Base-by-base conservation (phyloP, 2,329 filamentous ascomycete species). In the Emmonsia crescens region DNA sequence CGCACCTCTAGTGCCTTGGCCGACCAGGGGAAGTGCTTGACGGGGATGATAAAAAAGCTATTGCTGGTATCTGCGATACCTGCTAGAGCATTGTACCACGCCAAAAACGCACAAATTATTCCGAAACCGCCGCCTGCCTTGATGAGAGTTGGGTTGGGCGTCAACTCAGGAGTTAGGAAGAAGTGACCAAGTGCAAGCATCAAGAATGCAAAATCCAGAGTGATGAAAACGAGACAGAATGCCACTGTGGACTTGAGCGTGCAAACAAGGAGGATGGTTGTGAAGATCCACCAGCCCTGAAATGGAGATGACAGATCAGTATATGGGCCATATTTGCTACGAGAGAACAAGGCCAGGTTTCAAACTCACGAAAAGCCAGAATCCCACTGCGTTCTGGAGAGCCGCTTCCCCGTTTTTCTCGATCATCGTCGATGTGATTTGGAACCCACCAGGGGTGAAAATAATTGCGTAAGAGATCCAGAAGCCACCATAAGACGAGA, bases 11-110 rank as follows among this genome's bases (percentile, higher is more conserved):
- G 83, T 60, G 85, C 89, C 77, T 88, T 88, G 69, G 89, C 87
- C 44, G 89, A 93, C 93, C 93, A 96, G 60, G 92, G 93, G 82
- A 96, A 95, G 81, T 96, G 91, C 69, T 89, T 87, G 65, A 96
- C 91, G 59, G 92, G 93, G 64, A 96, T 85, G 75, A 94, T 82
- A 81, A 96, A 94, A 85, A 96, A 96, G 80, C 90, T 94, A 72
- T 81, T 81, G 67, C 73, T 77, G 59, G 70, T 75, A 68, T 94
- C 89, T 64, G 88, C 87, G 62, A 94, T 84, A 83, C 89, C 89
- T 59, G 89, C 89, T 63, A 93, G 80, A 44, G 90, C 89, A 70
- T 91, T 91, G 77, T 93, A 95, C 90, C 90, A 95, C 3, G 90
- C 89, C 61, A 89, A 71, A 72, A 95, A 94, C 0, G 89, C 88